These are phyloP conservation scores for Alternaria rosae DNA, from an alignment of 2,329 filamentous ascomycete species.

Conservation along the genomic window DNA sequence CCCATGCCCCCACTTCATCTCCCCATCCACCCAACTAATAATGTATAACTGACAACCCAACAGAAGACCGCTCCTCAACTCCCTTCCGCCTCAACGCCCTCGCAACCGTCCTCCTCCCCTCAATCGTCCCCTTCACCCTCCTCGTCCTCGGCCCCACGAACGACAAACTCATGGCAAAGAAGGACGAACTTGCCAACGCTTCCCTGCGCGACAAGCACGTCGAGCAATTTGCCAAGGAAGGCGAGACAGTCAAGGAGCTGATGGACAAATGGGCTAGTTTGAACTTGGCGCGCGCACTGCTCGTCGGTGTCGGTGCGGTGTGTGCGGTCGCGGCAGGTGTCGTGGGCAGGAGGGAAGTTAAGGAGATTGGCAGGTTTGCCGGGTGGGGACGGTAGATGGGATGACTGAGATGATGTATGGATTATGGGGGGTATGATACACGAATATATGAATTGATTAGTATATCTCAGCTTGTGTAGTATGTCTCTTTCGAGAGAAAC, in stretches of 20 bases:
- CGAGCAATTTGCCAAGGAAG: conserved; percentile 50
- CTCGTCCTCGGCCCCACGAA: conserved; percentile 59
- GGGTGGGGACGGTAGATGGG: neutral
- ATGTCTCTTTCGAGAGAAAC: fast-evolving
- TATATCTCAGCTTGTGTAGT: neutral
- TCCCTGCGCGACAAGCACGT: conserved; percentile 47
- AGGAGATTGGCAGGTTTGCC: conserved; percentile 22
- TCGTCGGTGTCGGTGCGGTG: conserved; percentile 40
- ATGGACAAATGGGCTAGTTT: conserved; percentile 64
- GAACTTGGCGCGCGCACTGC: conserved; percentile 56
- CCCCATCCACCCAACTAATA: no score
- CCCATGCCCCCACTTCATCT: neutral
- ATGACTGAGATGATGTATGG: neutral
- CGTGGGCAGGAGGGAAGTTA: conserved; percentile 34
- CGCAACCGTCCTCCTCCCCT: conserved; percentile 56
- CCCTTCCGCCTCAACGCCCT: conserved; percentile 55
- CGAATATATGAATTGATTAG: neutral
- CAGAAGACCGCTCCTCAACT: conserved; percentile 38
- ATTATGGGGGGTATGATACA: neutral
- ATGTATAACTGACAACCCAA: neutral
- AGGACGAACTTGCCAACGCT: conserved; percentile 48
- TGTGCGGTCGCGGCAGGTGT: conserved; percentile 34
- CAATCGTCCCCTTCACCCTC: conserved; percentile 62
- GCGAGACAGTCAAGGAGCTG: conserved; percentile 59
- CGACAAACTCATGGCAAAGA: conserved; percentile 56